Base-by-base conservation (phyloP, 2,329 filamentous ascomycete species). In the Botryosphaeria agaves region DNA sequence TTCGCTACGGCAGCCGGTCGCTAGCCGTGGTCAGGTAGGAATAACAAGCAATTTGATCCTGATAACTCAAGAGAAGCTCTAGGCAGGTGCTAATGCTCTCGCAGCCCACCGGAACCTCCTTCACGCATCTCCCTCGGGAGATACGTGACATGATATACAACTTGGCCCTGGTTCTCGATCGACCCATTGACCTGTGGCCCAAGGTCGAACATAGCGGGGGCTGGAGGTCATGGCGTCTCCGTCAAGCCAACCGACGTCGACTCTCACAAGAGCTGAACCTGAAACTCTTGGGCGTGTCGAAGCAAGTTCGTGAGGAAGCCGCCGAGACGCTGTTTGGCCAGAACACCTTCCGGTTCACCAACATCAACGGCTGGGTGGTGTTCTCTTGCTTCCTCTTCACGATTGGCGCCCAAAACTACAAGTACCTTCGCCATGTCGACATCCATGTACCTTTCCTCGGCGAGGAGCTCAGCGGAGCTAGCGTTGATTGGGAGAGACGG, bases 311-410 rank as follows among this genome's bases (percentile, higher is more conserved):
- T 15, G 4, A 9, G 9, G 29, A 31, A 14, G 2, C 18, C 2
- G 16, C 11, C 12, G 9, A 26, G 5, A 26, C 16, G 12, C 23
- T 31, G 12, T 31, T 23, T 21, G 16, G 18, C 21, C 18, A 26
- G 9, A 31, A 31, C 29, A 16, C n/a, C 5, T 31, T 15, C 29
- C 31, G 34, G 2, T 41, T 38, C 26, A 33, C 35, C 19, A 34
- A 37, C 14, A 14, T 32, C 14, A 18, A 28, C 16, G 36, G 40
- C 16, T 35, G 26, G 17, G 25, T 32, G 21, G 20, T 28, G 14
- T 23, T 35, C 3, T 6, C n/a, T 24, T 21, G 23, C 27, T 37
- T 35, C 18, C 28, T 26, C 28, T 26, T 19, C 16, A 27, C 31
- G 7, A 37, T 37, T 26, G 33, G 32, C 3, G 15, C 5, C 5